Conservation (phyloP, 208 protist genomes). For the Leptomonas pyrrhocoris region DNA sequence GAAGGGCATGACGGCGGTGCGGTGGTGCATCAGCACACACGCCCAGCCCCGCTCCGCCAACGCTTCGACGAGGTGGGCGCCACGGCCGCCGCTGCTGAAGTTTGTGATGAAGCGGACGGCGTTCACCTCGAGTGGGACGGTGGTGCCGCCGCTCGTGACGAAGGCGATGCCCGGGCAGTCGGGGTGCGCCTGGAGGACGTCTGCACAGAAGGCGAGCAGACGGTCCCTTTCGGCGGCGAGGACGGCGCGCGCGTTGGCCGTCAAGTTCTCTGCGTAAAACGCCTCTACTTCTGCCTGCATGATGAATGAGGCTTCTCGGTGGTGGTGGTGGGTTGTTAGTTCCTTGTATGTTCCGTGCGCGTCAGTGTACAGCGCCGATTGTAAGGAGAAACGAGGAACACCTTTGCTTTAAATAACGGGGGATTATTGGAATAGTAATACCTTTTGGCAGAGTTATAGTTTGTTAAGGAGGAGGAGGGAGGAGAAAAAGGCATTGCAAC, state of each 20-base stretch:
- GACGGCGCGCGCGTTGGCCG: slow-evolving; percentile 12
- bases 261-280: slow-evolving; percentile 74
- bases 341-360: too few relatives aligned
- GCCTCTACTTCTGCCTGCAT: slow-evolving; percentile 30
- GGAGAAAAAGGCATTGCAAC: too few relatives aligned
- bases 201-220: slow-evolving; percentile 38
- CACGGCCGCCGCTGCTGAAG: slow-evolving; percentile 83
- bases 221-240: slow-evolving; percentile 39
- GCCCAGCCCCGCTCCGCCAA: slow-evolving; percentile 70
- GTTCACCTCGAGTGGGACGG: slow-evolving; percentile 81
- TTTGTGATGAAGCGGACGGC: slow-evolving; percentile 86
- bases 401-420: too few relatives aligned
- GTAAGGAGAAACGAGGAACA: too few relatives aligned
- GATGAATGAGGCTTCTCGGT: neutral
- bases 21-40: slow-evolving; percentile 72
- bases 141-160: slow-evolving; percentile 83
- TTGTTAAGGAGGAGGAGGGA: too few relatives aligned
- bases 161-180: slow-evolving; percentile 63
- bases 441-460: too few relatives aligned
- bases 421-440: too few relatives aligned
- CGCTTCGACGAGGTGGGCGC: slow-evolving; percentile 67
- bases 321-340: too few relatives aligned
- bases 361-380: too few relatives aligned
- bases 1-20: slow-evolving; percentile 59
- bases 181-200: slow-evolving; percentile 7